phyloP scores from a whole-genome alignment of 371 early-diverging fungal genomes.

The Syncephalastrum sp. region DNA sequence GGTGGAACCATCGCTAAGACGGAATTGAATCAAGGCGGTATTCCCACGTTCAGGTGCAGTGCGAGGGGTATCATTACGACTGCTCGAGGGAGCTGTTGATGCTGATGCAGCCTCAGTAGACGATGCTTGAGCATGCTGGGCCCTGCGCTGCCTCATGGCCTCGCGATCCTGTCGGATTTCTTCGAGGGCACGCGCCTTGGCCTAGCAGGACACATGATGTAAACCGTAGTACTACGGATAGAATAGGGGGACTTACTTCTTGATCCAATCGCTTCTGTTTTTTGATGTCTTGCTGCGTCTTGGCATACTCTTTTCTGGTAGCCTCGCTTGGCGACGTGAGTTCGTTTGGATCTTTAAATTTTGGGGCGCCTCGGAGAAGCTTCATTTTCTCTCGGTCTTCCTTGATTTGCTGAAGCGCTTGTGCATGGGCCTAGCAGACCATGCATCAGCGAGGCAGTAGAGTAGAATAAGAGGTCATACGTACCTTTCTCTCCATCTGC shows the following conservation, averaged over 20 bases:
- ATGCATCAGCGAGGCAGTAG: not conserved
- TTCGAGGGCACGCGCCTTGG: constrained; percentile 16
- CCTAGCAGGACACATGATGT: not conserved
- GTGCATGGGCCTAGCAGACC: constrained; percentile 16
- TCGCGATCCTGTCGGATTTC: constrained; percentile 33
- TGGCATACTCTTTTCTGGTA: constrained; percentile 1
- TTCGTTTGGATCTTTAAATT: too few species aligned
- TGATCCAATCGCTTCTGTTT: constrained; percentile 14
- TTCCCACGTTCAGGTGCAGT: not conserved
- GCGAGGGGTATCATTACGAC: not conserved
- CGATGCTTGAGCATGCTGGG: not conserved
- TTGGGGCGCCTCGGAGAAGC: constrained; percentile 6
- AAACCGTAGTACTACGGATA: too few species aligned
- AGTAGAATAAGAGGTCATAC: too few species aligned
- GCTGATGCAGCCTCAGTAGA: not conserved
- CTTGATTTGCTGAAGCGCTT: constrained; percentile 19
- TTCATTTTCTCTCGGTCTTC: constrained; percentile 24
- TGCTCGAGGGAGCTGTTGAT: not conserved
- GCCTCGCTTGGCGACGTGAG: not conserved
- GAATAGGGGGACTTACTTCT: constrained; percentile 11
- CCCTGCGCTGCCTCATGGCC: constrained; percentile 11
- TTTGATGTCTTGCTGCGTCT: constrained; percentile 7
- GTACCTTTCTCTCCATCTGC: constrained; percentile 18
- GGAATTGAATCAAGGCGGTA: constrained; percentile 21
- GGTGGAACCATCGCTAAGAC: constrained; percentile 23